Percentiles rank a stretch among this genome's conserved stretches.
phyloP scores from a whole-genome alignment of 2,329 filamentous ascomycete species.

The Fusarium haematococcum region DNA sequence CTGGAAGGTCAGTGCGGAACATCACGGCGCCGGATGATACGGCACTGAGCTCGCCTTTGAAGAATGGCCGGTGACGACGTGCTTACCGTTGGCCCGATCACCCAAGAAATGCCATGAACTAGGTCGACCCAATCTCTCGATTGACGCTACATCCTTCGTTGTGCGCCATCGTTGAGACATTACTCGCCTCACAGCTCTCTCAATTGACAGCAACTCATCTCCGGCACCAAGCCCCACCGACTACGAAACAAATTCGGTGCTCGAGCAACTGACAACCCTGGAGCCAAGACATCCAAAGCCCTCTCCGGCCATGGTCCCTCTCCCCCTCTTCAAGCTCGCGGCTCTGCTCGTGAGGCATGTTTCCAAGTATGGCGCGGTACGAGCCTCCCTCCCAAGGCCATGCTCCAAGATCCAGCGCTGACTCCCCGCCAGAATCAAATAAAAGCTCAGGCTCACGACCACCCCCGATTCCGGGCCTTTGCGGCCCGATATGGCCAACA shows the following conservation, averaged over 20 bases:
- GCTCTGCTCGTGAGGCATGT: conserved; percentile 73
- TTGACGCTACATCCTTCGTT: background rate
- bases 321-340: conserved; percentile 76
- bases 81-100: background rate
- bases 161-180: background rate
- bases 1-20: conserved; percentile 33
- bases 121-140: background rate
- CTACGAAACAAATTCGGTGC: conserved; percentile 9
- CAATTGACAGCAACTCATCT: conserved; percentile 16
- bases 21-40: conserved; percentile 37
- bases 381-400: conserved; percentile 42
- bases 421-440: conserved; percentile 67
- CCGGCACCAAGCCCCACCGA: conserved; percentile 30
- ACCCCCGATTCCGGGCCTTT: conserved; percentile 69
- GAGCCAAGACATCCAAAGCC: conserved; percentile 36
- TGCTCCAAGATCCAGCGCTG: conserved; percentile 12
- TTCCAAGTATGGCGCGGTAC: conserved; percentile 77
- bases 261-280: conserved; percentile 19
- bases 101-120: background rate
- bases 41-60: conserved; percentile 12
- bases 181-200: background rate
- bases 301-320: conserved; percentile 65
- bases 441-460: conserved; percentile 74
- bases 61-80: background rate
- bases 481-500: conserved; percentile 72